A percentile compares a stretch with the other conserved stretches of the same genome.
phyloP scores from a whole-genome alignment of 495 filamentous ascomycete genomes.

The Aspergillus ostianus region DNA sequence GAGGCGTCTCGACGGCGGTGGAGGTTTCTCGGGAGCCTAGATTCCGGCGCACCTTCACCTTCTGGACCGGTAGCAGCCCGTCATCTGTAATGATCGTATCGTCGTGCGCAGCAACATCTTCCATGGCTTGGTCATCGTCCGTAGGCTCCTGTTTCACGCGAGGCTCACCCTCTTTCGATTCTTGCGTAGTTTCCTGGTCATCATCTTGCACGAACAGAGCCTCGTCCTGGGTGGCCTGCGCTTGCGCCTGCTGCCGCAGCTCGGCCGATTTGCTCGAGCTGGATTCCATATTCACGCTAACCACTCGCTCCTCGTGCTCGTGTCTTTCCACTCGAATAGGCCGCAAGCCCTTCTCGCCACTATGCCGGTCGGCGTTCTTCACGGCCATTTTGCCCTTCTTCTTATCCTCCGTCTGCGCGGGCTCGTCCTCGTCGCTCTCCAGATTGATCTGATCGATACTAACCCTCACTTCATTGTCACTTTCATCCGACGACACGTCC shows the following conservation, averaged over 20 bases:
- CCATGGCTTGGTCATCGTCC: slow-evolving; percentile 42
- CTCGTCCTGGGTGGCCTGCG: slow-evolving; percentile 30
- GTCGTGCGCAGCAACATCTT: slow-evolving; percentile 32
- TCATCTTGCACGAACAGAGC: slow-evolving; percentile 31
- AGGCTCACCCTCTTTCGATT: slow-evolving; percentile 17
- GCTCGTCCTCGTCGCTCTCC: slow-evolving; percentile 39
- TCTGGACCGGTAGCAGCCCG: slow-evolving; percentile 37
- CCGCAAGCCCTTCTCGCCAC: slow-evolving; percentile 31
- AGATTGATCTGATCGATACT: slow-evolving; percentile 54
- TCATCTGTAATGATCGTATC: slow-evolving; percentile 31
- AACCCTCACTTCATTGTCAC: slow-evolving; percentile 35
- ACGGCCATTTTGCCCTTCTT: slow-evolving; percentile 41
- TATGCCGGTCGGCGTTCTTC: slow-evolving; percentile 13
- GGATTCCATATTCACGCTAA: slow-evolving; percentile 53
- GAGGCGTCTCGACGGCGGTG: slow-evolving; percentile 13
- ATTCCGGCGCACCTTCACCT: slow-evolving; percentile 40
- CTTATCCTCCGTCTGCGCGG: slow-evolving; percentile 21
- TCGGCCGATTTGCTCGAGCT: slow-evolving; percentile 46
- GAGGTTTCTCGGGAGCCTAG: slow-evolving; percentile 21
- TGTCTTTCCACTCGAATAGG: slow-evolving; percentile 51
- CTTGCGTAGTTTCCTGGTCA: slow-evolving; percentile 19
- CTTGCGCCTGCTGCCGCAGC: slow-evolving; percentile 36
- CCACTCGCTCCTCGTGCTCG: slow-evolving; percentile 49
- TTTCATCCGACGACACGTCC: slow-evolving; percentile 46
- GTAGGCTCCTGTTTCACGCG: slow-evolving; percentile 46